Base-by-base conservation (phyloP, 176 grass and related monocot genomes). In the Hyparrhenia diplandra region DNA sequence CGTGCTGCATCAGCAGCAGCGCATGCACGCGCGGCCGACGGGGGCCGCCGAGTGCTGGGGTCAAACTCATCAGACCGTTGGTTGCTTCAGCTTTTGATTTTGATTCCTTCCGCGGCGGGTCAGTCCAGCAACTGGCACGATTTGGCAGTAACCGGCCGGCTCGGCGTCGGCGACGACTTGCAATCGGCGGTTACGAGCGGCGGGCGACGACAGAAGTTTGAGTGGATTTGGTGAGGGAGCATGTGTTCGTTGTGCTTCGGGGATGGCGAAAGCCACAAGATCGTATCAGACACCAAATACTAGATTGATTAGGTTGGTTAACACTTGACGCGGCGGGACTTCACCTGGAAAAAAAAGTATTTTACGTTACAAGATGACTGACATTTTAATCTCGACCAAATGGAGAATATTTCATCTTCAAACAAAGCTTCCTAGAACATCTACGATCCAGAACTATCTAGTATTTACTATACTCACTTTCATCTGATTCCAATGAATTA, bases 221-320 rank as follows among this genome's bases (percentile, higher is more conserved):
- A 20, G 69, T 73, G 70, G 70, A 17, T 83, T 83, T 5, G 58
- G 80, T 74, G 30, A 49, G 8, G 14, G n/a, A 13, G 57, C 80
- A 73, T 65, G 69, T 82, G 80, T 20, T 83, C 40, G 69, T 74
- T 28, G 8, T 8, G 57, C 69, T 18, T 61, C 40, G 80, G 20
- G 27, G 41, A 51, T 49, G 21, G 29, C 80, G 47, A 41, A 58
- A 57, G 54, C 54, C 52, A 3, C 0, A 55, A 23, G 0, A 51
- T 4, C 77, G 8, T 55, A 66, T 14, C 61, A 31, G 63, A 45
- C 17, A 51, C 39, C 10, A 27, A 47, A 46, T 46, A 16, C n/a
- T n/a, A n/a, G n/a, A n/a, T n/a, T n/a, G 4, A 13, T 13, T 45
- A 45, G 42, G 13, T 46, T 46, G 4, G 13, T 46, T 46, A 14